Evolutionary conservation across 805 yeast species (phyloP).

Genomic region (Blastobotrys mokoenaii): DNA sequence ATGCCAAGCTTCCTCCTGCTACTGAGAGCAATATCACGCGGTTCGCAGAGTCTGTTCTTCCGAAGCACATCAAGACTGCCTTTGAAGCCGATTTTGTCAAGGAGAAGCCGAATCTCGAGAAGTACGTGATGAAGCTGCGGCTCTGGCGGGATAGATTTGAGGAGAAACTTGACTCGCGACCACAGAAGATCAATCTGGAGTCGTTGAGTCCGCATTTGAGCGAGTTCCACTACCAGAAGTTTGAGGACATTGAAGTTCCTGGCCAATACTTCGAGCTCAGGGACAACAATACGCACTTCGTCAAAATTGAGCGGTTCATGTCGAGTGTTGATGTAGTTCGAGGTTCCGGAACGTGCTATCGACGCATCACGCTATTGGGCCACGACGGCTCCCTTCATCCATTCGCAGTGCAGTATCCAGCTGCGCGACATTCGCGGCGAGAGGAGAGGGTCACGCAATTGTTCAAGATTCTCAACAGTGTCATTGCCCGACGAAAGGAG

Average conservation of each 20-base stretch:
- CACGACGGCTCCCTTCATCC: constrained; percentile 88
- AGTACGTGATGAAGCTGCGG: constrained; percentile 72
- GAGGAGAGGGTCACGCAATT: constrained; percentile 92
- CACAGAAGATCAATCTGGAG: constrained; percentile 73
- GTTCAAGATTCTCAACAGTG: constrained; percentile 80
- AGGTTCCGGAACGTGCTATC: constrained; percentile 84
- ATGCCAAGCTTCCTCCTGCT: constrained; percentile 79
- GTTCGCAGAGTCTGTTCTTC: constrained; percentile 88
- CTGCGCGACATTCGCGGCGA: constrained; percentile 93
- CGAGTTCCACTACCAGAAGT: constrained; percentile 96
- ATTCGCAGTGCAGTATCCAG: constrained; percentile 95
- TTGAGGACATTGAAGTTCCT: constrained; percentile 95
- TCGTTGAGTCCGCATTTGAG: constrained; percentile 89
- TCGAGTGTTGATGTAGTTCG: constrained; percentile 83
- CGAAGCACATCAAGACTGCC: constrained; percentile 79
- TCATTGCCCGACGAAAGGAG: constrained; percentile 73
- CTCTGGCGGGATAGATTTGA: constrained; percentile 92
- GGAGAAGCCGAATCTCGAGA: constrained; percentile 80
- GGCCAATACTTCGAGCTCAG: constrained; percentile 89
- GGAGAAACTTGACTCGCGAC: constrained; percentile 80
- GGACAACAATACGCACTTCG: constrained; percentile 83
- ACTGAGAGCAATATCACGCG: constrained; percentile 83
- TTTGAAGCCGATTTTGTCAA: constrained; percentile 87
- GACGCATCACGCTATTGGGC: constrained; percentile 82
- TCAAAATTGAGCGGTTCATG: constrained; percentile 86